Percentiles rank a stretch among this genome's conserved stretches.
These are phyloP conservation scores for Ceratobasidium sp. DNA, from an alignment of 1,284 basidiomycete genomes.

Conservation along the genomic window DNA sequence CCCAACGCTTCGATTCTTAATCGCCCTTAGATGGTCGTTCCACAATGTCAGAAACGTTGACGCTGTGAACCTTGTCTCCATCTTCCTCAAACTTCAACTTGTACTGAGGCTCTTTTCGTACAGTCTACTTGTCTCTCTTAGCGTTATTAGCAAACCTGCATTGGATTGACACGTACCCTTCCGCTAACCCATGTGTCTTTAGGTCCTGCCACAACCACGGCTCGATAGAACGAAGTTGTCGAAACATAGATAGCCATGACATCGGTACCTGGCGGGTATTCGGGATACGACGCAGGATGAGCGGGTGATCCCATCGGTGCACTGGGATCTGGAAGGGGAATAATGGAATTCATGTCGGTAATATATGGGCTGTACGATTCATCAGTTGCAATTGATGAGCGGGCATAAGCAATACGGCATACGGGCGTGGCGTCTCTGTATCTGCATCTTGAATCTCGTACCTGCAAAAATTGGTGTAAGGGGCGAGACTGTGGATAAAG, in stretches of 20 bases:
- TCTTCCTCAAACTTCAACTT: constrained; percentile 29
- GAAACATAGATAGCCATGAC: constrained; percentile 85
- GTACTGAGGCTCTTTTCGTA: constrained; percentile 27
- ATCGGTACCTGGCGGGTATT: constrained; percentile 70
- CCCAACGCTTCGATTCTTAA: not conserved
- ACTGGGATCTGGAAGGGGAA: constrained; percentile 76
- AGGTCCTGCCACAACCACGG: constrained; percentile 74
- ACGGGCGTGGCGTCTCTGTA: constrained; percentile 74
- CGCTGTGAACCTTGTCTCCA: constrained; percentile 14
- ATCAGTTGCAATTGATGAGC: not conserved
- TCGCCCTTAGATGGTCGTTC: constrained; percentile 16
- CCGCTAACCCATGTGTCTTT: constrained; percentile 59
- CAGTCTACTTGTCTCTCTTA: constrained; percentile 8
- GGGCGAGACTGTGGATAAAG: too few relatives aligned
- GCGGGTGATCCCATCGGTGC: constrained; percentile 63
- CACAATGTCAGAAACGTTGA: constrained; percentile 21
- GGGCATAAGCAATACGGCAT: constrained; percentile 47
- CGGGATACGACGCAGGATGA: constrained; percentile 71
- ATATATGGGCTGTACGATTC: constrained; percentile 61
- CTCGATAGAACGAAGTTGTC: constrained; percentile 85
- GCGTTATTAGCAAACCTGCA: not conserved
- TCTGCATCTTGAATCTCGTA: constrained; percentile 85
- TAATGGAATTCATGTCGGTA: constrained; percentile 70
- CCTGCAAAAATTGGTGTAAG: constrained; percentile 52
- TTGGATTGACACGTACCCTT: constrained; percentile 53